Conservation (phyloP, 2,329 filamentous ascomycete species). For the Aureobasidium subglaciale region DNA sequence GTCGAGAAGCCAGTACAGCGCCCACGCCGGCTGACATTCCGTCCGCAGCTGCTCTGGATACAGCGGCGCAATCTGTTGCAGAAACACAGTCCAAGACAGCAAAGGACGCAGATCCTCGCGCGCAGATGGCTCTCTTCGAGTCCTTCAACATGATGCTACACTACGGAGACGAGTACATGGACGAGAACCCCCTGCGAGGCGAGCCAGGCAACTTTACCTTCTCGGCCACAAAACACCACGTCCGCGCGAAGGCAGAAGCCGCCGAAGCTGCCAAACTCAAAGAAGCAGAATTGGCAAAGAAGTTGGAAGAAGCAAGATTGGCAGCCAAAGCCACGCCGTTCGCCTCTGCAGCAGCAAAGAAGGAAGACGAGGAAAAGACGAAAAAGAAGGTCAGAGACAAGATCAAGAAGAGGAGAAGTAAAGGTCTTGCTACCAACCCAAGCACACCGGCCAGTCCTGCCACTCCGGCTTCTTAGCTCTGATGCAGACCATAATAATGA, state of each 20-base stretch:
- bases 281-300: conserved; percentile 24
- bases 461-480: conserved; percentile 1
- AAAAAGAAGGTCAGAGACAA: conserved; percentile 21
- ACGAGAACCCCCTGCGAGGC: conserved; percentile 56
- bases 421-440: conserved; percentile 24
- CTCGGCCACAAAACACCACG: conserved; percentile 36
- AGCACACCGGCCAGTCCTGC: conserved; percentile 12
- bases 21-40: conserved; percentile 16
- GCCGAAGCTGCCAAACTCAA: conserved; percentile 27
- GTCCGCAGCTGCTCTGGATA: neutral
- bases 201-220: conserved; percentile 58
- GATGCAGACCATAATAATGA: conserved; percentile 32
- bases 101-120: conserved; percentile 11
- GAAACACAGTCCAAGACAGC: neutral
- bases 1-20: conserved; percentile 38
- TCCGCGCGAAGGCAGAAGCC: conserved; percentile 36
- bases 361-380: neutral
- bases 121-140: conserved; percentile 42
- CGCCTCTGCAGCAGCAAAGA: neutral
- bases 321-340: conserved; percentile 22
- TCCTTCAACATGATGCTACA: conserved; percentile 30
- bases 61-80: neutral
- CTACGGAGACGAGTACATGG: conserved; percentile 56
- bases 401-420: conserved; percentile 33
- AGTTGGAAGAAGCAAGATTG: conserved; percentile 25